Evolutionary conservation across 768 basidiomycete genomes (phyloP).

Genomic region (Auricularia auricula-judae): DNA sequence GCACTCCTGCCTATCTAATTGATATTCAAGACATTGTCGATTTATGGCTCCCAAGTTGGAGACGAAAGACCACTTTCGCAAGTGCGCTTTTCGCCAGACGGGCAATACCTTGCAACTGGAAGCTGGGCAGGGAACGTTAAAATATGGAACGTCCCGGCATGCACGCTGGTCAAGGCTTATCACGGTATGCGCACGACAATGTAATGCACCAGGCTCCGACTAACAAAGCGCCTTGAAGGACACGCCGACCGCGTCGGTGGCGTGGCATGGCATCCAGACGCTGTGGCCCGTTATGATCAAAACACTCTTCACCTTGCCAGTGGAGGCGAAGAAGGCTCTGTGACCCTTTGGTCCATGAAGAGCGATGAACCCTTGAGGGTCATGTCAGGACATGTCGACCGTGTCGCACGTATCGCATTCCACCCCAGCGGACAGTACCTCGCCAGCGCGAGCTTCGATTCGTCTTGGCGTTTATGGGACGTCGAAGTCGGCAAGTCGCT

Average conservation of each 20-base stretch:
- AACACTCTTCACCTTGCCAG: conserved; percentile 75
- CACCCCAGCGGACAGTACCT: conserved; percentile 93
- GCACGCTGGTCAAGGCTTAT: conserved; percentile 65
- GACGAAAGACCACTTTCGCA: conserved; percentile 91
- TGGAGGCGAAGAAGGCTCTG: conserved; percentile 76
- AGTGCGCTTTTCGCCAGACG: conserved; percentile 91
- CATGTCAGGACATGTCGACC: conserved; percentile 79
- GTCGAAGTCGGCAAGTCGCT: conserved; percentile 71
- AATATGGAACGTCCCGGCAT: conserved; percentile 90
- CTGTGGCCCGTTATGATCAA: conserved; percentile 60
- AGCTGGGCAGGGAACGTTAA: conserved; percentile 96
- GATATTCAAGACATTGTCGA: conserved; percentile 61
- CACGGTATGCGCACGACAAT: conserved; percentile 38
- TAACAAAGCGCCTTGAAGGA: conserved; percentile 31
- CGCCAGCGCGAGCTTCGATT: conserved; percentile 93
- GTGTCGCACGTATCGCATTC: conserved; percentile 90
- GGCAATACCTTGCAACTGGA: conserved; percentile 77
- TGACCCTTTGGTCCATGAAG: conserved; percentile 83
- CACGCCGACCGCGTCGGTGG: conserved; percentile 90
- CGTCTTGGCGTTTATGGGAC: conserved; percentile 97
- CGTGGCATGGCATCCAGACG: conserved; percentile 94
- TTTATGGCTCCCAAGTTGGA: conserved; percentile 95
- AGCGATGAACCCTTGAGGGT: conserved; percentile 80
- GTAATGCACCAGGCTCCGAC: background rate
- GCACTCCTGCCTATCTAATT: background rate